Evolutionary conservation across 305 asterid genomes (phyloP), one percentile per base, ranked within the genome.

Genomic region (Fraxinus platypoda): DNA sequence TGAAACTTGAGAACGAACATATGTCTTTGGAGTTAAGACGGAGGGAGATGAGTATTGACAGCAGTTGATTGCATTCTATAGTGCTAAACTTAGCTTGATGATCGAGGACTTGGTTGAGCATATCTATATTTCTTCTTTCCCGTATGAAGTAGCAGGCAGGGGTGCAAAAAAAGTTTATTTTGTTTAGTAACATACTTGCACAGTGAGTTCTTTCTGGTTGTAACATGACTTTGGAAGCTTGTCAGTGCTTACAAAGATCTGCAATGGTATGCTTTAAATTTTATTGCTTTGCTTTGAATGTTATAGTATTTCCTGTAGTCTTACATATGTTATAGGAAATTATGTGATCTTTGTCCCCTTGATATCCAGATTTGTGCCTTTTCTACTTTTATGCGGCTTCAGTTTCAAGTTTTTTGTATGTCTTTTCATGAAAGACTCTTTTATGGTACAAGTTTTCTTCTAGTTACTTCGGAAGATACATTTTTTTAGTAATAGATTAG

Each of bases 1-100:
- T 94, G 93, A 94, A 88, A 80, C 95, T 91, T 25, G 97, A 91
- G 81, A 93, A 94, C 6, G 92, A 94, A 75, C 90, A 88, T 4
- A 83, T 91, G 93, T 88, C 86, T 30, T 75, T 92, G 87, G 97
- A 91, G 85, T 87, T 94, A 79, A 91, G 86, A 86, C 92, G 81
- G 46, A 91, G 84, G 92, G 95, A 91, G 85, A 81, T 91, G 90
- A 86, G 87, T 33, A 46, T 85, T 6, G 91, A 87, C 21, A 80
- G 75, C 81, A 84, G 35, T 75, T 57, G 26, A 57, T 57, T 6
- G 66, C 26, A 2, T 19, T 26, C 26, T n/a, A 57, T 6, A 6
- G 66, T 57, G 66, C 66, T 57, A 57, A 57, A 19, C 66, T 57
- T 57, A 6, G 26, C 66, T 57, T 57, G 66, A 57, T 57, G 33